phyloP scores from a whole-genome alignment of 169 alveolate genomes.

The Cryptosporidium viatorum region DNA sequence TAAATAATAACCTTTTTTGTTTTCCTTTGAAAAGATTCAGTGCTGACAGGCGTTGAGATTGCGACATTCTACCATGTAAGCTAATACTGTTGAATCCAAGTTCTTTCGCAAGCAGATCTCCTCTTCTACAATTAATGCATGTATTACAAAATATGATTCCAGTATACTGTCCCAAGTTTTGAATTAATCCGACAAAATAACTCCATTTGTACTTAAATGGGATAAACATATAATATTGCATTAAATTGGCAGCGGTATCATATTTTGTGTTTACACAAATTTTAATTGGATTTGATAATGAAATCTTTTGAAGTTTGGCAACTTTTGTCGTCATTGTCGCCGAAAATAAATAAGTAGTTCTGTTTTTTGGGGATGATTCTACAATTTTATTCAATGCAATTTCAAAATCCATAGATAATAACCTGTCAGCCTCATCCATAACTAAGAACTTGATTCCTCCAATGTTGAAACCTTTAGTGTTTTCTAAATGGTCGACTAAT shows the following conservation, averaged over 20 bases:
- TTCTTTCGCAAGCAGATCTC: constrained; percentile 89
- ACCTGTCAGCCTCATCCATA: constrained; percentile 97
- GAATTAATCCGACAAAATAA: constrained; percentile 88
- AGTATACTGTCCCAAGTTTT: constrained; percentile 82
- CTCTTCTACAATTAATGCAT: constrained; percentile 89
- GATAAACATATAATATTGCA: constrained; percentile 92
- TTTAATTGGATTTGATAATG: constrained; percentile 95
- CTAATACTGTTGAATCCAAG: constrained; percentile 92
- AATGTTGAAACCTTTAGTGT: constrained; percentile 97
- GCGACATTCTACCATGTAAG: constrained; percentile 96
- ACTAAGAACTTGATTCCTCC: constrained; percentile 90
- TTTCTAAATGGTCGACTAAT: constrained; percentile 97
- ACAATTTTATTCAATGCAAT: constrained; percentile 95
- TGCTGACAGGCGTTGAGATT: constrained; percentile 93
- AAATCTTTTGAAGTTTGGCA: constrained; percentile 95
- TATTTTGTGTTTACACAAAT: constrained; percentile 90
- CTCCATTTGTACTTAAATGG: constrained; percentile 95
- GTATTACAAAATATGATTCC: constrained; percentile 96
- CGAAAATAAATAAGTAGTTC: constrained; percentile 96
- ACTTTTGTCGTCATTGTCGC: constrained; percentile 99
- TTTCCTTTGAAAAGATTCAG: constrained; percentile 91
- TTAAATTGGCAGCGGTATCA: constrained; percentile 92
- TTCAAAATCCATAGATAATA: constrained; percentile 96
- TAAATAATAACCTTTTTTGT: constrained; percentile 44
- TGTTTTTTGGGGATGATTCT: constrained; percentile 90